phyloP scores from a whole-genome alignment of 139 green algal genomes.

The Chlorella sp. region DNA sequence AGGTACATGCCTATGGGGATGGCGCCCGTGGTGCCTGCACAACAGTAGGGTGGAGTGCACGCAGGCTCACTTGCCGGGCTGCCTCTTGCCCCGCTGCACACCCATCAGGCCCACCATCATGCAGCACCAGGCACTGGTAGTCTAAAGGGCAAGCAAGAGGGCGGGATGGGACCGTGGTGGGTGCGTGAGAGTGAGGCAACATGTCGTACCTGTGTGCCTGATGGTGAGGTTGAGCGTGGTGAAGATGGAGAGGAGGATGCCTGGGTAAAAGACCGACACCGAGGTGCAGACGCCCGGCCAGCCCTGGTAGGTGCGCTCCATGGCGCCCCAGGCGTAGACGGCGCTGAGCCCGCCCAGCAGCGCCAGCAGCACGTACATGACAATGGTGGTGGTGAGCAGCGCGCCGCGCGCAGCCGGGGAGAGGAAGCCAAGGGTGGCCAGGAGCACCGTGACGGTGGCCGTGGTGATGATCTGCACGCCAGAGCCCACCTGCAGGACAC shows the following conservation, averaged over 20 bases:
- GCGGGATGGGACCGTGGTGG: too few relatives aligned
- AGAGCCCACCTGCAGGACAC: constrained; percentile 57
- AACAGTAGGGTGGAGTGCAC: too few relatives aligned
- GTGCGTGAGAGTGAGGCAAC: too few relatives aligned
- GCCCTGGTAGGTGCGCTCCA: constrained; percentile 68
- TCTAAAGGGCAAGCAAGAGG: too few relatives aligned
- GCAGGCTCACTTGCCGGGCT: too few relatives aligned
- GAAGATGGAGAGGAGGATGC: constrained; percentile 71
- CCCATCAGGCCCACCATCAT: too few relatives aligned
- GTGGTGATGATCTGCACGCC: constrained; percentile 85
- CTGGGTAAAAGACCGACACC: constrained; percentile 78
- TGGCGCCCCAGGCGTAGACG: constrained; percentile 76
- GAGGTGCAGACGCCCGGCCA: constrained; percentile 47
- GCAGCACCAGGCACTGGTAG: too few relatives aligned
- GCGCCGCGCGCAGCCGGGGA: constrained; percentile 84
- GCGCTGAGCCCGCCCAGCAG: constrained; percentile 54
- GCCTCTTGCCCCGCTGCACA: too few relatives aligned
- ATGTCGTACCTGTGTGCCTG: constrained; percentile 52
- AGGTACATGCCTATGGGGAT: constrained; percentile 87
- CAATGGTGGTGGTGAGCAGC: constrained; percentile 70
- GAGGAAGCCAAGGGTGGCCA: constrained; percentile 90
- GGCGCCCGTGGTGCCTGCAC: constrained; percentile 50
- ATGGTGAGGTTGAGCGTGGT: constrained; percentile 80
- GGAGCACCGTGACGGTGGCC: constrained; percentile 73
- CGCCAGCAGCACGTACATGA: constrained; percentile 20